Percentiles rank a stretch among this genome's conserved stretches.
phyloP scores from a whole-genome alignment of 2,329 filamentous ascomycete species.

The Fusarium duplospermum region DNA sequence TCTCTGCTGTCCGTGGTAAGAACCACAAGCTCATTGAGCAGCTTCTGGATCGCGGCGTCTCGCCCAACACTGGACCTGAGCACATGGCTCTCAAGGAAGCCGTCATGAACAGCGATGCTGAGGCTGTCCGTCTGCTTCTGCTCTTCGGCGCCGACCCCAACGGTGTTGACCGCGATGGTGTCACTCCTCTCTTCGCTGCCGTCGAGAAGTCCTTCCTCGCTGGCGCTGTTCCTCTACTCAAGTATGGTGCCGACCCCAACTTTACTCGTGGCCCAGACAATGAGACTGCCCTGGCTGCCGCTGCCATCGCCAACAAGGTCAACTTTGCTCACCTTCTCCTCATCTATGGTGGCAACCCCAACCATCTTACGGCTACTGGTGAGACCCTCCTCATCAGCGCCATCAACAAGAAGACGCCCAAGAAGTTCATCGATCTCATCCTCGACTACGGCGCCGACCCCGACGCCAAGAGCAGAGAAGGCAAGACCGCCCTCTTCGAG shows the following conservation, averaged over 20 bases:
- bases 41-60: conserved; percentile 67
- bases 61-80: conserved; percentile 60
- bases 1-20: conserved; percentile 65
- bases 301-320: conserved; percentile 63
- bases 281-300: conserved; percentile 66
- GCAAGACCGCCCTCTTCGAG: conserved; percentile 72
- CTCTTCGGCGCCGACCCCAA: conserved; percentile 70
- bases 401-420: conserved; percentile 69
- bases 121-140: conserved; percentile 66
- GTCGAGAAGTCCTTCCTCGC: conserved; percentile 66
- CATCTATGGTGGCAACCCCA: conserved; percentile 70
- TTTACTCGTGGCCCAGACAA: conserved; percentile 60
- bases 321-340: conserved; percentile 70
- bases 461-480: conserved; percentile 69
- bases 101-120: conserved; percentile 61
- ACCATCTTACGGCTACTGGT: conserved; percentile 65
- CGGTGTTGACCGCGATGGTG: conserved; percentile 57
- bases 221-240: conserved; percentile 69
- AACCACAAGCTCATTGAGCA: conserved; percentile 69
- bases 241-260: conserved; percentile 72
- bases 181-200: conserved; percentile 63
- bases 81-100: conserved; percentile 65
- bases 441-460: conserved; percentile 70
- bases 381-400: conserved; percentile 70
- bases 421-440: conserved; percentile 67